Percentiles rank a stretch among this genome's conserved stretches.
phyloP scores from a whole-genome alignment of 2,329 filamentous ascomycete genomes.

The Escovopsis sp. region DNA sequence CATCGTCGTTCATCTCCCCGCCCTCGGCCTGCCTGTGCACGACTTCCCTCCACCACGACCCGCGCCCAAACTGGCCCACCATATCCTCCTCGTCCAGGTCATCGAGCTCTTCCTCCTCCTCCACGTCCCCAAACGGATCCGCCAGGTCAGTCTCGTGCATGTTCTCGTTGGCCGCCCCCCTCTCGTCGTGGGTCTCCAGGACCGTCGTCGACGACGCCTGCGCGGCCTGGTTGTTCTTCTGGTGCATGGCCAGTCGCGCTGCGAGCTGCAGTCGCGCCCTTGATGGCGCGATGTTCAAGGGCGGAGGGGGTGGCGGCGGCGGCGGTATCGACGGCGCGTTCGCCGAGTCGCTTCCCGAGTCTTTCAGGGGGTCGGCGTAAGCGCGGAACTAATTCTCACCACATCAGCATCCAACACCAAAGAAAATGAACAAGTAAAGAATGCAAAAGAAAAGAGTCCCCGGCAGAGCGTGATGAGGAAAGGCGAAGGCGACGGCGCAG shows the following conservation, averaged over 20 bases:
- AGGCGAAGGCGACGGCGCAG: no score
- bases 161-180: no score
- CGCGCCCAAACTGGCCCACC: conserved; percentile 18
- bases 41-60: conserved; percentile 35
- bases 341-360: conserved; percentile 27
- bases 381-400: conserved; percentile 35
- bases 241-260: conserved; percentile 65
- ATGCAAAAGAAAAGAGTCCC: conserved; percentile 6
- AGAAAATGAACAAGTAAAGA: conserved; percentile 1
- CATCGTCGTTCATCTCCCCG: conserved; percentile 12
- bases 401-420: conserved; percentile 6
- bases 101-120: conserved; percentile 40
- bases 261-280: conserved; percentile 81
- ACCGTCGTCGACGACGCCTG: conserved; percentile 29
- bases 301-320: conserved; percentile 54
- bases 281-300: conserved; percentile 73
- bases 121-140: conserved; percentile 38
- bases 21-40: conserved; percentile 24
- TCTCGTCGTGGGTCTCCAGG: conserved; percentile 23
- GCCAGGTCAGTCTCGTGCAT: conserved; percentile 22
- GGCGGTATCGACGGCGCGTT: conserved; percentile 44
- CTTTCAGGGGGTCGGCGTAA: conserved; percentile 41
- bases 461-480: neutral
- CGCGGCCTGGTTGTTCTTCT: conserved; percentile 42
- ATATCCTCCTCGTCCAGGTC: conserved; percentile 28